Conservation (phyloP, 2,329 filamentous ascomycete genomes). For the Aspergillus sp. region DNA sequence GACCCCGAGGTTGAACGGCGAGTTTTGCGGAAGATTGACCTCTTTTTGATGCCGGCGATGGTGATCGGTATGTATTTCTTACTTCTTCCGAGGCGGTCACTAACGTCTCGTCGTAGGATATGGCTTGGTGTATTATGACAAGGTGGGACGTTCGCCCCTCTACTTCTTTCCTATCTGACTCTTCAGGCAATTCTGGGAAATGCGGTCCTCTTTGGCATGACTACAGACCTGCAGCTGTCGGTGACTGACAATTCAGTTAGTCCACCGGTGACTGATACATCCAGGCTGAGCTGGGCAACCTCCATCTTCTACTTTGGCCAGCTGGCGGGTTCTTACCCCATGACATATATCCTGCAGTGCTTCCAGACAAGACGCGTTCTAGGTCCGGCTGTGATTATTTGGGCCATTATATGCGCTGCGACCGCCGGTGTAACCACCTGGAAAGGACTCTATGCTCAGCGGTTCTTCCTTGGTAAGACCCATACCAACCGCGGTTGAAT, state of each 20-base stretch:
- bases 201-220: conserved; percentile 75
- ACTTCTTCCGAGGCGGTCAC: neutral
- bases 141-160: conserved; percentile 39
- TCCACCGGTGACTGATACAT: conserved; percentile 63
- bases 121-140: conserved; percentile 70
- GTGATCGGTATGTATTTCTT: conserved; percentile 43
- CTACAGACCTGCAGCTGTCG: conserved; percentile 62
- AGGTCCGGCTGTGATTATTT: conserved; percentile 56
- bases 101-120: conserved; percentile 44
- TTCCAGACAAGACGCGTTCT: conserved; percentile 66
- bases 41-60: conserved; percentile 15
- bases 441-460: conserved; percentile 64
- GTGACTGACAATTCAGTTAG: conserved; percentile 51
- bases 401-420: conserved; percentile 66
- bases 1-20: conserved; percentile 12
- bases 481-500: neutral
- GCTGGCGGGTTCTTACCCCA: conserved; percentile 71
- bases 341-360: conserved; percentile 69
- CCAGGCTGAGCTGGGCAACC: conserved; percentile 72
- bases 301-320: conserved; percentile 80
- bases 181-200: conserved; percentile 66
- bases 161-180: neutral
- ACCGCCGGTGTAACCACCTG: conserved; percentile 66
- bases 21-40: conserved; percentile 14
- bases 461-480: conserved; percentile 57